Percentiles rank a stretch among this genome's conserved stretches.
phyloP scores from a whole-genome alignment of 176 grass and related monocot species.

The Carex parvula region DNA sequence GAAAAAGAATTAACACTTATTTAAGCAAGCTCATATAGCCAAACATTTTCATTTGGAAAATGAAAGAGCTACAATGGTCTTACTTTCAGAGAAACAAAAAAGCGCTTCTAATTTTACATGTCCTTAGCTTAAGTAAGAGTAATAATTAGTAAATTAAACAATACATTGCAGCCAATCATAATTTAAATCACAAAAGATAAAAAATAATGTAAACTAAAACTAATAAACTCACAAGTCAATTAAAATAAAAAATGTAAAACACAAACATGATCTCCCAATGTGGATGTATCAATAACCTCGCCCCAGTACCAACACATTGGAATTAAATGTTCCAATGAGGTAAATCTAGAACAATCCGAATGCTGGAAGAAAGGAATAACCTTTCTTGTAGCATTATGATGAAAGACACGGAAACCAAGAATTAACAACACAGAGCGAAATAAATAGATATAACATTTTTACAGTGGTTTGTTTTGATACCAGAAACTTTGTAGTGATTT shows the following conservation, averaged over 20 bases:
- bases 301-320: no score
- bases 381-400: neutral
- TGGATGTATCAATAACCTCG: no score
- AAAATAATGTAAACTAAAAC: neutral
- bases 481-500: no score
- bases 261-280: neutral
- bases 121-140: neutral
- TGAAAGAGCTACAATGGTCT: neutral
- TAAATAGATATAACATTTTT: no score
- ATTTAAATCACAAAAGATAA: neutral
- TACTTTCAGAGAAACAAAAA: no score
- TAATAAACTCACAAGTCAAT: neutral
- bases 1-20: neutral
- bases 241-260: neutral
- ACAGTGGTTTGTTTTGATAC: no score
- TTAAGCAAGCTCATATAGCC: neutral
- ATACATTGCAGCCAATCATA: neutral
- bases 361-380: neutral
- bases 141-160: neutral
- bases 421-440: no score
- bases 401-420: no score
- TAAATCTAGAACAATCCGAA: neutral
- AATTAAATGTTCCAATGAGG: no score
- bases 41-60: neutral
- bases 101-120: no score